Percentiles rank a stretch among this genome's conserved stretches.
Evolutionary conservation across 345 rosid genomes (phyloP).

Genomic region (Mangifera indica): DNA sequence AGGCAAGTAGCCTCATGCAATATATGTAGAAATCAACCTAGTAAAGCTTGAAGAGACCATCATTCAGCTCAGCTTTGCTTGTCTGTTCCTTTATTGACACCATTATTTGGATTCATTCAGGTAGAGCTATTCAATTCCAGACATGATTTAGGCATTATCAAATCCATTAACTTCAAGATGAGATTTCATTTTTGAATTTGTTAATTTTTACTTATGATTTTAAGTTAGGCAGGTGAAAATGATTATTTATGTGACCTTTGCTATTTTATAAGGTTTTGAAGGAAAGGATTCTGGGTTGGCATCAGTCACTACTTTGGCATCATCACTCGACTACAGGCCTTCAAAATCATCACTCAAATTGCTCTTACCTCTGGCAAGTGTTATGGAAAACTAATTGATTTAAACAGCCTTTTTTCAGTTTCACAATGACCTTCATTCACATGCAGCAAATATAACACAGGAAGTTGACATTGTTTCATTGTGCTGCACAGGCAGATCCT

Average conservation of each 20-base stretch:
- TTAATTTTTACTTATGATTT: neutral
- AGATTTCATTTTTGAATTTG: too few relatives aligned
- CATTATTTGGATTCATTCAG: neutral
- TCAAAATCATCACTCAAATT: constrained; percentile 66
- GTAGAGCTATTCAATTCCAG: neutral
- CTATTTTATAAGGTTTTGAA: constrained; percentile 43
- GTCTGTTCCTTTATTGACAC: neutral
- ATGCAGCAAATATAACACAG: neutral
- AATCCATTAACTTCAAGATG: neutral
- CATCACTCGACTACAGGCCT: constrained; percentile 76
- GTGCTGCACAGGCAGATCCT: constrained; percentile 55
- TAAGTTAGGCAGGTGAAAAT: neutral
- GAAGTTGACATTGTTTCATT: constrained; percentile 17
- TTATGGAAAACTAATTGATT: constrained; percentile 8
- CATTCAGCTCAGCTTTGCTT: neutral
- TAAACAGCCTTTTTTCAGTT: neutral
- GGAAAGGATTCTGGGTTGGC: constrained; percentile 69
- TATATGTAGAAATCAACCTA: neutral
- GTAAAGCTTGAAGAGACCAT: neutral
- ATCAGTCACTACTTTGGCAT: constrained; percentile 61
- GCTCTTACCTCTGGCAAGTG: constrained; percentile 78
- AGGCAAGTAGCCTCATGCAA: neutral
- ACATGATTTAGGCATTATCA: neutral
- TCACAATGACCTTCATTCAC: constrained; percentile 1
- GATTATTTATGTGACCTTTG: constrained; percentile 7